Conservation (phyloP, 192 early-diverging fungal genomes). For the Coemansia sp. region DNA sequence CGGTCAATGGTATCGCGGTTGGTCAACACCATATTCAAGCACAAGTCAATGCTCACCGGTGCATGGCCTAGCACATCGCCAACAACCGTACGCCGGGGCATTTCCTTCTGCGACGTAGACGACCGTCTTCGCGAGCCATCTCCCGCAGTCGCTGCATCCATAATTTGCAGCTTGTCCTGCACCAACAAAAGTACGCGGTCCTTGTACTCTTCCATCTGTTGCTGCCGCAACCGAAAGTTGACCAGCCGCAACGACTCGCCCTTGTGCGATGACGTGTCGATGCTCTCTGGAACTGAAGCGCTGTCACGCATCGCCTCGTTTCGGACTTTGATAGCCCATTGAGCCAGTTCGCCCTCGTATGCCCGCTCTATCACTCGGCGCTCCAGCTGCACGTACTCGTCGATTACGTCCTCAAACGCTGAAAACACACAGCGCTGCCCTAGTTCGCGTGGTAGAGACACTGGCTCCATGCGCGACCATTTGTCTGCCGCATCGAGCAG, state of each 20-base stretch:
- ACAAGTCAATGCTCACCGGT: constrained; percentile 69
- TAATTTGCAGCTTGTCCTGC: constrained; percentile 24
- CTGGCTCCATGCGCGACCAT: constrained; percentile 32
- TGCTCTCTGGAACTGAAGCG: background rate
- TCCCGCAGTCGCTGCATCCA: background rate
- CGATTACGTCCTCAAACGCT: constrained; percentile 37
- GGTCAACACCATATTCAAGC: constrained; percentile 81
- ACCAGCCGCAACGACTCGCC: constrained; percentile 14
- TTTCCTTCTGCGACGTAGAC: constrained; percentile 5
- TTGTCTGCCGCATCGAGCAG: constrained; percentile 25
- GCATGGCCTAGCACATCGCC: constrained; percentile 33
- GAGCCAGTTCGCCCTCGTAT: constrained; percentile 26
- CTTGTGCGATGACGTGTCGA: background rate
- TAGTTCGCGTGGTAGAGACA: constrained; percentile 14
- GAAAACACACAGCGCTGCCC: constrained; percentile 45
- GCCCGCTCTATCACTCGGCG: constrained; percentile 38
- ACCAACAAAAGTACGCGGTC: constrained; percentile 31
- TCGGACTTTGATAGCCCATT: constrained; percentile 22
- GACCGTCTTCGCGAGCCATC: background rate
- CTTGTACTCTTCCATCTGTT: constrained; percentile 52
- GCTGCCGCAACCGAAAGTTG: constrained; percentile 29
- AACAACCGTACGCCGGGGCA: constrained; percentile 29
- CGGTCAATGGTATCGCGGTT: constrained; percentile 78
- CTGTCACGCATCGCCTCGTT: background rate
- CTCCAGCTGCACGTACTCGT: constrained; percentile 43